These are phyloP conservation scores for Podospora conica DNA, from an alignment of 495 filamentous ascomycete genomes.

Conservation along the genomic window DNA sequence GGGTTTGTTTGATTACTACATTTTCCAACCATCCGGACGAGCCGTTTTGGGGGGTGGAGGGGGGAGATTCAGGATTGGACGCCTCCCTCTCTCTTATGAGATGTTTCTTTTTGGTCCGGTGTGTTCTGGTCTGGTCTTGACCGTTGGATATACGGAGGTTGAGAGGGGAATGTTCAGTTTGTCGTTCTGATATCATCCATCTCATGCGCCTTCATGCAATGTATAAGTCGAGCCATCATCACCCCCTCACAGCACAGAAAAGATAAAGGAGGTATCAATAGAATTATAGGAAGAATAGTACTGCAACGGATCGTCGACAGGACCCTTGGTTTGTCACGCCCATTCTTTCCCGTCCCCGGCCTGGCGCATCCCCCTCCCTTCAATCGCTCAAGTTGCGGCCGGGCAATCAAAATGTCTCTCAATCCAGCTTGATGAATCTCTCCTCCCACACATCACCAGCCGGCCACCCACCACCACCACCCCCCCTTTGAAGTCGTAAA, in stretches of 20 bases:
- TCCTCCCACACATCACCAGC: background rate
- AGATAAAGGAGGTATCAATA: constrained; percentile 9
- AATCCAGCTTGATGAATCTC: constrained; percentile 1
- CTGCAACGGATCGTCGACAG: background rate
- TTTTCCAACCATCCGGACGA: background rate
- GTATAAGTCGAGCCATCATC: no score
- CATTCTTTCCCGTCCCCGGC: background rate
- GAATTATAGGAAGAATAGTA: constrained; percentile 10
- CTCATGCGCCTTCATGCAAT: no score
- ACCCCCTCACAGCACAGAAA: background rate
- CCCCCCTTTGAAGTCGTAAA: background rate
- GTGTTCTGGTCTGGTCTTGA: no score
- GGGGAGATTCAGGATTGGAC: background rate
- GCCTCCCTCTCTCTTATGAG: no score
- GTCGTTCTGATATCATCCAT: no score
- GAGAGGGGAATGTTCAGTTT: no score
- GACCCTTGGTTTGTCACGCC: background rate
- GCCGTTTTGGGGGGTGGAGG: background rate
- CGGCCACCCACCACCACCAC: background rate
- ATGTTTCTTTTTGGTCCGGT: no score
- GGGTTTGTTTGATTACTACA: background rate
- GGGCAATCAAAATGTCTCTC: background rate
- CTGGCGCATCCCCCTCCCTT: background rate
- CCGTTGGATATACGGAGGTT: no score
- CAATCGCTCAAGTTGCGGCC: background rate